Evolutionary conservation across 2,329 filamentous ascomycete genomes (phyloP).

Genomic region (Pseudohalonectria lignicola): DNA sequence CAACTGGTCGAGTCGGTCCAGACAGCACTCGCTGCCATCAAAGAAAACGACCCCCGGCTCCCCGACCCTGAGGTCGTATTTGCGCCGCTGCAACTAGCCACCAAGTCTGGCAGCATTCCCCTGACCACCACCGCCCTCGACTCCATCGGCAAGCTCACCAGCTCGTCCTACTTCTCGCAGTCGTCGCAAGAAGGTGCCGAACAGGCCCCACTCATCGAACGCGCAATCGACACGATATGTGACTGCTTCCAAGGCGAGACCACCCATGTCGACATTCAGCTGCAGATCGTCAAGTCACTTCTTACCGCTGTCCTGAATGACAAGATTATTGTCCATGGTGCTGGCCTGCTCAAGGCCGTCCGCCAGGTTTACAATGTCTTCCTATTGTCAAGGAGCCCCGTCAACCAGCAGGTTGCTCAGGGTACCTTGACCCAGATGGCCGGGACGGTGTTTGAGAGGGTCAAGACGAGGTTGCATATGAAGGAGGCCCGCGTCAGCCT

Average conservation of each 20-base stretch:
- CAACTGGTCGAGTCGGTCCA: constrained; percentile 73
- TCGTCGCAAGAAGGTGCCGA: constrained; percentile 34
- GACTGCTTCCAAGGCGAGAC: constrained; percentile 97
- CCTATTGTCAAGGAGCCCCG: constrained; percentile 81
- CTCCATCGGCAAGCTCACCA: constrained; percentile 97
- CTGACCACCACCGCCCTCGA: constrained; percentile 86
- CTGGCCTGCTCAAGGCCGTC: constrained; percentile 89
- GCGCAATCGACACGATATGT: constrained; percentile 98
- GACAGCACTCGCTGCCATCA: constrained; percentile 75
- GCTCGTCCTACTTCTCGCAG: constrained; percentile 93
- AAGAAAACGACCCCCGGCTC: constrained; percentile 67
- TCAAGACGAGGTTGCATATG: constrained; percentile 74
- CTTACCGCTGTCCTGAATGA: constrained; percentile 93
- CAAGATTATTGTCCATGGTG: constrained; percentile 96
- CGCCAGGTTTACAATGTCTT: constrained; percentile 99
- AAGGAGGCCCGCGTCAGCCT: constrained; percentile 67
- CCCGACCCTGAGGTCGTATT: constrained; percentile 91
- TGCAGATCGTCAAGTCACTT: constrained; percentile 96
- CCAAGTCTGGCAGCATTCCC: constrained; percentile 73
- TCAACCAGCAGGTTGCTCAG: constrained; percentile 95
- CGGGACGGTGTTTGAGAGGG: constrained; percentile 91
- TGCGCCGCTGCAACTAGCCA: constrained; percentile 79
- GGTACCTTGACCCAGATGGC: constrained; percentile 98
- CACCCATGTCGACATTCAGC: constrained; percentile 81
- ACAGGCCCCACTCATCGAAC: constrained; percentile 75